These are phyloP conservation scores for Xylariaceae sp. DNA, from an alignment of 2,329 filamentous ascomycete genomes.

Conservation along the genomic window DNA sequence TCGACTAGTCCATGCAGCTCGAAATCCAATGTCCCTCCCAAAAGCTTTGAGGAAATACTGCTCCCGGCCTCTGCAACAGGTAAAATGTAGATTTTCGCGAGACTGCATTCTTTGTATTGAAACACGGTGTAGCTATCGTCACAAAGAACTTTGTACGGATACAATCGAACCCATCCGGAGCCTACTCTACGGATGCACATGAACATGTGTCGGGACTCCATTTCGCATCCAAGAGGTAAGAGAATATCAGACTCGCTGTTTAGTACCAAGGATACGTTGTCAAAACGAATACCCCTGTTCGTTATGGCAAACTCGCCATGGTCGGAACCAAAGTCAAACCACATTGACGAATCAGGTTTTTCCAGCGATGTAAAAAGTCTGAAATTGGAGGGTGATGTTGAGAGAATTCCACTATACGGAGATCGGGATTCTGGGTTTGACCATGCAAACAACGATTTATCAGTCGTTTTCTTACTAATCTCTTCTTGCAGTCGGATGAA, in stretches of 20 bases:
- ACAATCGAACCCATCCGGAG: too few species aligned
- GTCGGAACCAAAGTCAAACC: background rate
- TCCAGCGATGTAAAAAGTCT: background rate
- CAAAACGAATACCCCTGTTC: background rate
- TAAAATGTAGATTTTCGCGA: too few species aligned
- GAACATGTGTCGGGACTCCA: background rate
- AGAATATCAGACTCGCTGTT: background rate
- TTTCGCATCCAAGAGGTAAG: background rate
- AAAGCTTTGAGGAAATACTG: too few species aligned
- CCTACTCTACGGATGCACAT: too few species aligned
- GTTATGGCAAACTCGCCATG: background rate
- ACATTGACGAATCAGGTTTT: background rate
- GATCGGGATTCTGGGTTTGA: background rate
- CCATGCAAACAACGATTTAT: constrained; percentile 2
- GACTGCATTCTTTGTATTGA: too few species aligned
- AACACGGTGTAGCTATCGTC: too few species aligned
- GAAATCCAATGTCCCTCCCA: too few species aligned
- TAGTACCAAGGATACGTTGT: background rate
- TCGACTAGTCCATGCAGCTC: too few species aligned
- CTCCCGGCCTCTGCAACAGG: too few species aligned
- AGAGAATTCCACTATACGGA: background rate
- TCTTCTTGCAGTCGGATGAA: constrained; percentile 1
- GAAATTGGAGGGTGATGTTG: background rate
- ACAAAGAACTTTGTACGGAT: too few species aligned
- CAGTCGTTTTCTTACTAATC: background rate